Percentiles rank a stretch among this genome's conserved stretches.
phyloP scores from a whole-genome alignment of 176 grass and related monocot species.

The Calamus simplicifolius region DNA sequence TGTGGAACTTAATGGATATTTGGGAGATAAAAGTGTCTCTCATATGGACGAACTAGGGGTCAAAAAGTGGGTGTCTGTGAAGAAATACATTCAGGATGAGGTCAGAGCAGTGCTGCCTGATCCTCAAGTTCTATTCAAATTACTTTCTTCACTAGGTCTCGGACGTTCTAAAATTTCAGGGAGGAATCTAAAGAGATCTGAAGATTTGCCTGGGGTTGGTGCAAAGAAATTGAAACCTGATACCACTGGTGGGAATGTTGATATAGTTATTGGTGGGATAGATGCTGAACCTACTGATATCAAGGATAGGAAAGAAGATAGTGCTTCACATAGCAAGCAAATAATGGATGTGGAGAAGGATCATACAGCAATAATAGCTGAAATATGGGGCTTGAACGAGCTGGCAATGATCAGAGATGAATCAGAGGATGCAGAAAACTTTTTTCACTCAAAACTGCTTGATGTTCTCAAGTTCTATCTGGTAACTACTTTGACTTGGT shows the following conservation, averaged over 20 bases:
- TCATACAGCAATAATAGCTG: slow-evolving; percentile 25
- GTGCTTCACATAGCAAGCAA: too few relatives aligned
- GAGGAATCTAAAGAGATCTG: slow-evolving; percentile 31
- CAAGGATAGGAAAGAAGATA: slow-evolving; percentile 11
- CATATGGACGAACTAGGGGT: slow-evolving; percentile 22
- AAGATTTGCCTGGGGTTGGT: slow-evolving; percentile 33
- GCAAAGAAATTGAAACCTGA: slow-evolving; percentile 49
- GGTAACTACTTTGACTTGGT: slow-evolving; percentile 30
- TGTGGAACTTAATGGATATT: slow-evolving; percentile 17
- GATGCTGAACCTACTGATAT: slow-evolving; percentile 28
- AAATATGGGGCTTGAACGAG: slow-evolving; percentile 70
- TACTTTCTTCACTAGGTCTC: slow-evolving; percentile 59
- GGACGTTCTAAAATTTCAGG: slow-evolving; percentile 35
- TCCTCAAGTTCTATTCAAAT: slow-evolving; percentile 83
- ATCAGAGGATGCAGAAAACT: slow-evolving; percentile 31
- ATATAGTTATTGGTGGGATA: slow-evolving; percentile 70
- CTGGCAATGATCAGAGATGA: slow-evolving; percentile 25
- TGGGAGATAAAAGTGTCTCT: slow-evolving; percentile 17
- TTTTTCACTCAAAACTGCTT: slow-evolving; percentile 83
- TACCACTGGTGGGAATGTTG: slow-evolving; percentile 21
- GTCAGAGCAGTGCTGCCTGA: slow-evolving; percentile 65
- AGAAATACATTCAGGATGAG: slow-evolving; percentile 68
- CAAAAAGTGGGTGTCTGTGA: slow-evolving; percentile 55
- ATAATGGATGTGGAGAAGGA: slow-evolving; percentile 24
- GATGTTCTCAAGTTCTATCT: slow-evolving; percentile 71